Base-by-base conservation (phyloP, 768 basidiomycete species). In the Tylopilus felleus region DNA sequence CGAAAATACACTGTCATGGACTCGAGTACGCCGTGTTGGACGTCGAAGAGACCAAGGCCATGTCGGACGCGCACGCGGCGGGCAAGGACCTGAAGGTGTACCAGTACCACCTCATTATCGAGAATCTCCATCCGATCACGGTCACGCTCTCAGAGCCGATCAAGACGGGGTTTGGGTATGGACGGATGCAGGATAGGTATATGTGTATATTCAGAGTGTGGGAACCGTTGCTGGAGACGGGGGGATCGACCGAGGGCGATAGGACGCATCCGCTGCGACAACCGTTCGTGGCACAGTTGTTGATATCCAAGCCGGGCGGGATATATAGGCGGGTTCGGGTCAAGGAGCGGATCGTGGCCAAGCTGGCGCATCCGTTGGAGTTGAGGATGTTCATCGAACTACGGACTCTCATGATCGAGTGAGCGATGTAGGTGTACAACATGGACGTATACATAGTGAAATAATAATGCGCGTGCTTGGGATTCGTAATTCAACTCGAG, bases 401-500 rank as follows among this genome's bases (percentile, higher is more conserved):
- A 21, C 58, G 61, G 6, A 63, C 58, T 5, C 43, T 63, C 3
- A 60, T 60, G 61, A 29, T 33, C 31, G 13, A 12, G 31, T 35
- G 13, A 27, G 25, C 25, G 25, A 3, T 27, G 33, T 35, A 28
- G 19, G 10, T 29, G 28, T 56, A 48, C 45, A 29, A 47, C 33
- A 35, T 16, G 22, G 21, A 12, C n/a, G n/a, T n/a, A 39, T 5
- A 27, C 40, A 16, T 29, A 42, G 13, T 35, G 8, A 1, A 2
- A 33, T 31, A 36, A 49, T 25, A 47, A 31, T 19, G 12, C 17
- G 16, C 40, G 14, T 13, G 17, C 12, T 23, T 43, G 23, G 16
- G 27, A 47, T 21, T 19, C 12, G 12, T 27, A 17, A 38, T 56
- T 77, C 67, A 93, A 70, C 90, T 93, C 21, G 92, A 94, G 65